A percentile compares a stretch with the other conserved stretches of the same genome.
These are phyloP conservation scores for Ustilago tritici DNA, from an alignment of 1,284 basidiomycete species.

Conservation along the genomic window DNA sequence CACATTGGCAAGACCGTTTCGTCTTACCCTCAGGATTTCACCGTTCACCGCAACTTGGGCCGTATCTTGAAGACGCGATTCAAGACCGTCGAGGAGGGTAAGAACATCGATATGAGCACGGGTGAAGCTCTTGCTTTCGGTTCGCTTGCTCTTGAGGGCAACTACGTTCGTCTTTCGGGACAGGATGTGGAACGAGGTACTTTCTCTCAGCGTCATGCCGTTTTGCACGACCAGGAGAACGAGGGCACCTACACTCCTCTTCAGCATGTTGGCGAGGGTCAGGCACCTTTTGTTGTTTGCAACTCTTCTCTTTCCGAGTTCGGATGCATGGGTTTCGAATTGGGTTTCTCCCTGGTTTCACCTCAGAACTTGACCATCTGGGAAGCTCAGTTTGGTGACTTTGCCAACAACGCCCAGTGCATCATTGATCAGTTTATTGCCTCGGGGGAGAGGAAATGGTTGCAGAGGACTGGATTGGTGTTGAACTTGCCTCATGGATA, in stretches of 20 bases:
- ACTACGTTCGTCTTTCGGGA: conserved; percentile 93
- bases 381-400: conserved; percentile 99
- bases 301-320: conserved; percentile 98
- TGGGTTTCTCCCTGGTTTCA: conserved; percentile 97
- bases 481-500: conserved; percentile 91
- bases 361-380: conserved; percentile 94
- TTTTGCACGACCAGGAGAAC: conserved; percentile 94
- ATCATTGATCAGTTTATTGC: conserved; percentile 99
- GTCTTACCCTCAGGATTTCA: conserved; percentile 84
- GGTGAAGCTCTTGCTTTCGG: conserved; percentile 98
- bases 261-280: conserved; percentile 86
- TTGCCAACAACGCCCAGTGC: conserved; percentile 82
- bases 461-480: conserved; percentile 93
- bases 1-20: conserved; percentile 88
- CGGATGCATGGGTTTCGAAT: conserved; percentile 94
- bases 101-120: conserved; percentile 98
- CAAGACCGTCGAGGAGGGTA: conserved; percentile 89
- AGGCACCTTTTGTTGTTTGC: conserved; percentile 92
- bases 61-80: conserved; percentile 89
- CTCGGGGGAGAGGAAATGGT: conserved; percentile 97
- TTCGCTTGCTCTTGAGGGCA: conserved; percentile 88
- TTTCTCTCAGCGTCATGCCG: conserved; percentile 98
- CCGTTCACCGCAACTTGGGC: conserved; percentile 90
- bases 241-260: conserved; percentile 91
- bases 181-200: conserved; percentile 99